Percentiles rank a stretch among this genome's conserved stretches.
Evolutionary conservation across 768 basidiomycete species (phyloP).

Genomic region (Calvatia gigantea): DNA sequence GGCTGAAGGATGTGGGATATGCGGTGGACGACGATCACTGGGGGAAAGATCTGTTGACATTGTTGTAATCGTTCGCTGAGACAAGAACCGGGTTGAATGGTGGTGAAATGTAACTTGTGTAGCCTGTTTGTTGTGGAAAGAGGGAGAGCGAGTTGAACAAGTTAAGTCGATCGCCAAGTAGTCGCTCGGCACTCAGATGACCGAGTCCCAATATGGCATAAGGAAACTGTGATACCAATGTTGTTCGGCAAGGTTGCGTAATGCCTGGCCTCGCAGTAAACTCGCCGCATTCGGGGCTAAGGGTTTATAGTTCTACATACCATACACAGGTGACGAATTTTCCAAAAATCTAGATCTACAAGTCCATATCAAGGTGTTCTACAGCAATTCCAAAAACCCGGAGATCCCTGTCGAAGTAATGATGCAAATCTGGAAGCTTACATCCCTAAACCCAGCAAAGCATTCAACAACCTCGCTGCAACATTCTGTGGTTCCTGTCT

Average conservation of each 20-base stretch:
- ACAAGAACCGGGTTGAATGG: neutral
- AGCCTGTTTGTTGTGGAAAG: neutral
- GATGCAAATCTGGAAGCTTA: constrained; percentile 14
- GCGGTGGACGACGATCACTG: constrained; percentile 36
- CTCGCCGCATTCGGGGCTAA: neutral
- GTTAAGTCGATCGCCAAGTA: neutral
- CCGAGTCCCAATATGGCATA: neutral
- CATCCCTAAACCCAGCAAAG: constrained; percentile 54
- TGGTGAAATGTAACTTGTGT: neutral
- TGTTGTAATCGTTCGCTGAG: constrained; percentile 4
- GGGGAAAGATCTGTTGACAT: constrained; percentile 22
- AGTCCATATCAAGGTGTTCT: neutral
- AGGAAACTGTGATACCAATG: neutral
- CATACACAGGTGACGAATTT: neutral
- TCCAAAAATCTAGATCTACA: neutral
- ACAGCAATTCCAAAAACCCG: neutral
- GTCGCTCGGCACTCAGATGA: neutral
- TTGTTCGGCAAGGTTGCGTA: neutral
- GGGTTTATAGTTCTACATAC: no score
- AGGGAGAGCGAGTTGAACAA: neutral
- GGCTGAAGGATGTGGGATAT: constrained; percentile 42
- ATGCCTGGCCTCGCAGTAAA: neutral
- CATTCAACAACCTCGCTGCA: constrained; percentile 63
- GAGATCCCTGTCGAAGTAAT: no score
- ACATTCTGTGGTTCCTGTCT: constrained; percentile 89